Evolutionary conservation across 129 eudicot species (phyloP), one percentile per base, ranked within the genome.

Genomic region (Chrysanthemum seticuspe): DNA sequence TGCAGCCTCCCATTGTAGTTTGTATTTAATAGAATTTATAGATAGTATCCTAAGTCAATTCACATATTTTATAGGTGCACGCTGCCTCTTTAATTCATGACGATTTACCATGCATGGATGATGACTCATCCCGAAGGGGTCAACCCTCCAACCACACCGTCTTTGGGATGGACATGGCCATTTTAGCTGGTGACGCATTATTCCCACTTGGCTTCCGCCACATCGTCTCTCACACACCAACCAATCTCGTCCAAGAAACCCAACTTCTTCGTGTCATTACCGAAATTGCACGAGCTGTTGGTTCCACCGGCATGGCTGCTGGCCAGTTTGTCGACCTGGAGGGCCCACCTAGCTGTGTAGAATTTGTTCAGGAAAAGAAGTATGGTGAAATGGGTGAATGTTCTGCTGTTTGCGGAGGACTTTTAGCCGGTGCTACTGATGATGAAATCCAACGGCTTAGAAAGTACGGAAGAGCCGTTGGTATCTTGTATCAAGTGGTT

Each of bases 221-320:
- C 85, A 93, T 93, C 13, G 98, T 92, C 67, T 81, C 98, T 23
- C 87, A 89, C 70, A 92, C 98, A 13, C 96, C 98, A 10, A 55
- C 83, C 5, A 55, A 80, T 50, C 95, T 92, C 11, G 96, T 92
- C 83, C 95, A 91, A 0, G 89, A 81, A 65, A 18, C 82, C 52
- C 95, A 82, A 50, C 88, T 93, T 63, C 96, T 93, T 34, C 79
- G 74, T 13, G 97, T 93, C 31, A 76, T 93, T 69, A 85, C 92
- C 6, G 98, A 93, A 81, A 93, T 93, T n/a, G 98, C 98, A 10
- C 82, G 95, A 48, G 85, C 97, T 0, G 98, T 93, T 61, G 98
- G 98, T 36, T 93, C 98, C 72, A 93, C 97, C 0, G 98, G 98
- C 65, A 93, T 93, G 98, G 98, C 96, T 0, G 98, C 98, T 0